Evolutionary conservation across 495 filamentous ascomycete genomes (phyloP).

Genomic region (Penicillium ochrochloron): DNA sequence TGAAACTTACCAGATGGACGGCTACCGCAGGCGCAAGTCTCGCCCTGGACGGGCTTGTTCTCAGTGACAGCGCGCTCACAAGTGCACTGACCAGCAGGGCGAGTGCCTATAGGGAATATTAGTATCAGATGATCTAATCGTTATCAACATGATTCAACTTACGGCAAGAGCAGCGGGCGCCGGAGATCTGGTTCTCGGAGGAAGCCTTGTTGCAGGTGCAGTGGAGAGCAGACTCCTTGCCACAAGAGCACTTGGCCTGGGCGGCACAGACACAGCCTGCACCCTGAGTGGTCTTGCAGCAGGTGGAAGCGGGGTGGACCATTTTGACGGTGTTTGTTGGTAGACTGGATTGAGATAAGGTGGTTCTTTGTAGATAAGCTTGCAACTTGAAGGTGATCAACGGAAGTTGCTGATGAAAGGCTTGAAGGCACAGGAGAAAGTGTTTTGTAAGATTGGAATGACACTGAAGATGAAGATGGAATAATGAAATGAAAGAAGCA

Average conservation of each 20-base stretch:
- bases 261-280: conserved; percentile 63
- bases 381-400: conserved; percentile 4
- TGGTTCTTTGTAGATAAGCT: conserved; percentile 11
- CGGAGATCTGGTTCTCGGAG: conserved; percentile 71
- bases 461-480: conserved; percentile 2
- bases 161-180: conserved; percentile 87
- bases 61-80: conserved; percentile 75
- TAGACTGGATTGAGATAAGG: conserved; percentile 4
- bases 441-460: conserved; percentile 4
- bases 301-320: conserved; percentile 60
- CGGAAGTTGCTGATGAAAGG: background rate
- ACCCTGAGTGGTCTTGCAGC: conserved; percentile 62
- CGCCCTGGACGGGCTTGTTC: conserved; percentile 64
- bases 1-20: conserved; percentile 65
- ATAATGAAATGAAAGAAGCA: conserved; percentile 10
- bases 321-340: conserved; percentile 40
- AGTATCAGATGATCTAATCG: conserved; percentile 10
- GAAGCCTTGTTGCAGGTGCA: conserved; percentile 82
- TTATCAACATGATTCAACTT: conserved; percentile 38
- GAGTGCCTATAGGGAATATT: conserved; percentile 51
- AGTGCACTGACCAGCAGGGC: conserved; percentile 80
- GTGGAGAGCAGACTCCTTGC: conserved; percentile 79
- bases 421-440: background rate
- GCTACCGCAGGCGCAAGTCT: conserved; percentile 77
- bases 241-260: conserved; percentile 82